Conservation (phyloP, 139 green algal genomes). For the Picochlorum sp. region DNA sequence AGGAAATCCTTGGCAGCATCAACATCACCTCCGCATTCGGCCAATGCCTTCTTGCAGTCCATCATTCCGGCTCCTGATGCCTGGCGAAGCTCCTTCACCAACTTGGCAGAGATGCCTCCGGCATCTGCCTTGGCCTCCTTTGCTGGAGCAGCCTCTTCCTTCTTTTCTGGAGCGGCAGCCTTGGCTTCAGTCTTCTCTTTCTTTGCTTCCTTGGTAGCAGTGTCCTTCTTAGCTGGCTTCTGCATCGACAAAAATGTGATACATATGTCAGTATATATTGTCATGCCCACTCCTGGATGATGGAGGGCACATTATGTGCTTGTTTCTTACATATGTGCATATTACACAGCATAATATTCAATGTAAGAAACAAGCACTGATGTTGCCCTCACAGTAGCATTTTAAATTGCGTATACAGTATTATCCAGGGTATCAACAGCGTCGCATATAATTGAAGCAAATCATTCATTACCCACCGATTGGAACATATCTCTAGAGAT, state of each 20-base stretch:
- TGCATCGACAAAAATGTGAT: background rate
- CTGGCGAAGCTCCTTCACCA: slow-evolving; percentile 82
- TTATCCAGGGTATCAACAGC: background rate
- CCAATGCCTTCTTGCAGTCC: slow-evolving; percentile 95
- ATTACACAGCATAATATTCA: background rate
- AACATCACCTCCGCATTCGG: slow-evolving; percentile 66
- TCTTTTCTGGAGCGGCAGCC: background rate
- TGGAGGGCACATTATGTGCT: background rate
- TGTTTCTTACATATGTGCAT: slow-evolving; percentile 9
- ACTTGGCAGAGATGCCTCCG: slow-evolving; percentile 55
- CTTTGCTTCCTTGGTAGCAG: background rate
- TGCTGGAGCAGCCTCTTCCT: slow-evolving; percentile 8
- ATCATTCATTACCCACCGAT: slow-evolving; percentile 3
- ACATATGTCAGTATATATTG: too few species aligned
- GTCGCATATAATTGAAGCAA: background rate
- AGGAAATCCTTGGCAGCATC: slow-evolving; percentile 64
- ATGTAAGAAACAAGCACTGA: too few species aligned
- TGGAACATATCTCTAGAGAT: slow-evolving; percentile 21
- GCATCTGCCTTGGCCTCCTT: slow-evolving; percentile 10
- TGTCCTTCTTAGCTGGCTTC: slow-evolving; percentile 3
- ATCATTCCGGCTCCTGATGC: slow-evolving; percentile 92
- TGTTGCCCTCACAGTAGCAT: too few species aligned
- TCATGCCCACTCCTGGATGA: too few species aligned
- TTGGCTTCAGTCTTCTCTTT: slow-evolving; percentile 9
- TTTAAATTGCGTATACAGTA: background rate